phyloP scores from a whole-genome alignment of 805 yeast genomes.

The Metschnikowia orientalis region DNA sequence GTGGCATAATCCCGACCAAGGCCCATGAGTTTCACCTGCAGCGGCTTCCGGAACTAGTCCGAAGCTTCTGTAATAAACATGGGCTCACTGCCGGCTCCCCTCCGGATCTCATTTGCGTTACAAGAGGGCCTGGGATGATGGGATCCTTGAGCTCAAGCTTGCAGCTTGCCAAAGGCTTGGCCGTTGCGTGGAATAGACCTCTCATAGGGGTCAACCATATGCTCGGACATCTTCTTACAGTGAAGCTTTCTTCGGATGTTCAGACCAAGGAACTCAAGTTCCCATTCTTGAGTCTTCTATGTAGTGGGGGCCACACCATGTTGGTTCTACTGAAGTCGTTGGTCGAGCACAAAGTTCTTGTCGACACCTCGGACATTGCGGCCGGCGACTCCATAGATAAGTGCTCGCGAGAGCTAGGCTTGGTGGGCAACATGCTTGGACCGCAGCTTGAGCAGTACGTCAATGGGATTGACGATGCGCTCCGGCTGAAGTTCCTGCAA shows the following conservation, averaged over 20 bases:
- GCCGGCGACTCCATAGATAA: slow-evolving; percentile 93
- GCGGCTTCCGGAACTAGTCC: slow-evolving; percentile 49
- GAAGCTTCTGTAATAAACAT: slow-evolving; percentile 37
- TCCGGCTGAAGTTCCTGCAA: slow-evolving; percentile 18
- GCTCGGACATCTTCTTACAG: slow-evolving; percentile 81
- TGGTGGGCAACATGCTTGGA: slow-evolving; percentile 81
- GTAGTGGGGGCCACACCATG: slow-evolving; percentile 94
- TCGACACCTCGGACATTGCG: slow-evolving; percentile 81
- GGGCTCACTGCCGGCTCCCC: slow-evolving; percentile 25
- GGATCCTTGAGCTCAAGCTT: slow-evolving; percentile 82
- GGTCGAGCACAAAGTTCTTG: slow-evolving; percentile 63
- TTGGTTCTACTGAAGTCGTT: slow-evolving; percentile 63
- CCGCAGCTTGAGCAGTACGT: slow-evolving; percentile 67
- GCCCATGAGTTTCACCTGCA: slow-evolving; percentile 78
- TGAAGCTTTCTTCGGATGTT: slow-evolving; percentile 18
- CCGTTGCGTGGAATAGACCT: slow-evolving; percentile 74
- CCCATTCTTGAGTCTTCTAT: slow-evolving; percentile 74
- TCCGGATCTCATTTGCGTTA: slow-evolving; percentile 80
- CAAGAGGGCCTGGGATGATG: slow-evolving; percentile 96
- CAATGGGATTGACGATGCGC: slow-evolving; percentile 23
- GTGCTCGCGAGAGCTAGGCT: slow-evolving; percentile 81
- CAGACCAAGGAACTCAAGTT: slow-evolving; percentile 22
- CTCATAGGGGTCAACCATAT: slow-evolving; percentile 91
- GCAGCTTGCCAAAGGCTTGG: slow-evolving; percentile 79
- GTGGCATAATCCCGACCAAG: slow-evolving; percentile 85